phyloP scores from a whole-genome alignment of 1,284 basidiomycete species.

The Ustanciosporium gigantosporum region DNA sequence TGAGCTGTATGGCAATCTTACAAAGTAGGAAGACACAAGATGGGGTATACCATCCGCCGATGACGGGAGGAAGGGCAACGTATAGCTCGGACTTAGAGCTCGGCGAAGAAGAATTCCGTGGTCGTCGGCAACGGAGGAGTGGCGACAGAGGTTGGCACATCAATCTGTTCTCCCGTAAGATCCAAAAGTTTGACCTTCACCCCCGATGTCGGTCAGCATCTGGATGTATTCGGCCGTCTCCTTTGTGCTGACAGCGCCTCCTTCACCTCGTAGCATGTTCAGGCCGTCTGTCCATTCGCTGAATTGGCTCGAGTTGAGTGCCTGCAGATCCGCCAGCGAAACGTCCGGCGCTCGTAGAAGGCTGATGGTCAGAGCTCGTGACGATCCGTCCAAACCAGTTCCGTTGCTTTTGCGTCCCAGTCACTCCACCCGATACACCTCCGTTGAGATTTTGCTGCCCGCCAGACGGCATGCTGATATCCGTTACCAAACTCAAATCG shows the following conservation, averaged over 20 bases:
- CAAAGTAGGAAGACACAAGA: too few species aligned
- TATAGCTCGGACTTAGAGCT: constrained; percentile 19
- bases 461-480: constrained; percentile 15
- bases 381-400: neutral
- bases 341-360: constrained; percentile 41
- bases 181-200: constrained; percentile 85
- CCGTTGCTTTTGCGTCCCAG: neutral
- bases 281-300: constrained; percentile 96
- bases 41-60: too few species aligned
- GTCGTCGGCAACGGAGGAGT: constrained; percentile 43
- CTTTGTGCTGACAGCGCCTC: constrained; percentile 48
- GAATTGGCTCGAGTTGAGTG: constrained; percentile 80
- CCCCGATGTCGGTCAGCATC: constrained; percentile 82
- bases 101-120: constrained; percentile 56
- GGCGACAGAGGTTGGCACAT: constrained; percentile 35
- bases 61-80: too few species aligned
- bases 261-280: constrained; percentile 68
- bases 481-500: constrained; percentile 58
- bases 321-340: constrained; percentile 80
- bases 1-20: too few species aligned
- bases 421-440: neutral
- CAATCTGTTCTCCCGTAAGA: constrained; percentile 49
- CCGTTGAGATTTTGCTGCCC: constrained; percentile 3
- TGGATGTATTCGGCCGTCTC: constrained; percentile 55
- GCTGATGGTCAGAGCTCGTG: constrained; percentile 30